phyloP scores from a whole-genome alignment of 345 rosid genomes.

The Eucalyptus urophylla region DNA sequence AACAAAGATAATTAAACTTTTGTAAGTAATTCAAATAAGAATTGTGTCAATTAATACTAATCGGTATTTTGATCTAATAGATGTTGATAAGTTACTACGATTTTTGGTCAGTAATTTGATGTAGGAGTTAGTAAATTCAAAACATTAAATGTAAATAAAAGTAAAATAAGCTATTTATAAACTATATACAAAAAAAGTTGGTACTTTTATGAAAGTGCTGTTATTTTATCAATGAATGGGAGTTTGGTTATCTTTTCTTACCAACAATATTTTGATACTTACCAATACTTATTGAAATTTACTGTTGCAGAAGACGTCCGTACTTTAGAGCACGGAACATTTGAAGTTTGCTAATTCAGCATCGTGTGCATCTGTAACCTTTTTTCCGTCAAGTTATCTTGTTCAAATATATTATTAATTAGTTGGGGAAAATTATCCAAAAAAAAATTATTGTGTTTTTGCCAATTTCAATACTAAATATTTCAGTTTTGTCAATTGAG shows the following conservation, averaged over 20 bases:
- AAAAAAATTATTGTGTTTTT: no score
- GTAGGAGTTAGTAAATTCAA: no score
- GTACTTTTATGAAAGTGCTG: background rate
- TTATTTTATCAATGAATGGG: background rate
- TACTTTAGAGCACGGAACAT: background rate
- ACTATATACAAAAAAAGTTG: no score
- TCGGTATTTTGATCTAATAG: no score
- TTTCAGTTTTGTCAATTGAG: background rate
- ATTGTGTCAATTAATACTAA: background rate
- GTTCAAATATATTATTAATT: no score
- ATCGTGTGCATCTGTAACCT: no score
- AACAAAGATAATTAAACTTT: background rate
- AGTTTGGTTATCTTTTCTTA: background rate
- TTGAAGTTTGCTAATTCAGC: no score
- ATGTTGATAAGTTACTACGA: background rate
- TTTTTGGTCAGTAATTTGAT: no score
- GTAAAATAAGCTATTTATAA: background rate
- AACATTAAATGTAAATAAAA: no score
- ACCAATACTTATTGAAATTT: background rate
- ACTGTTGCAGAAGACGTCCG: background rate
- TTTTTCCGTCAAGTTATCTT: no score
- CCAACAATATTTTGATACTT: background rate
- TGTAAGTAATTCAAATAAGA: background rate
- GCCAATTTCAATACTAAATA: no score
- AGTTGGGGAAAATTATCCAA: no score